Evolutionary conservation across 2,329 filamentous ascomycete species (phyloP).

Genomic region (Ophiosphaerella narmari): DNA sequence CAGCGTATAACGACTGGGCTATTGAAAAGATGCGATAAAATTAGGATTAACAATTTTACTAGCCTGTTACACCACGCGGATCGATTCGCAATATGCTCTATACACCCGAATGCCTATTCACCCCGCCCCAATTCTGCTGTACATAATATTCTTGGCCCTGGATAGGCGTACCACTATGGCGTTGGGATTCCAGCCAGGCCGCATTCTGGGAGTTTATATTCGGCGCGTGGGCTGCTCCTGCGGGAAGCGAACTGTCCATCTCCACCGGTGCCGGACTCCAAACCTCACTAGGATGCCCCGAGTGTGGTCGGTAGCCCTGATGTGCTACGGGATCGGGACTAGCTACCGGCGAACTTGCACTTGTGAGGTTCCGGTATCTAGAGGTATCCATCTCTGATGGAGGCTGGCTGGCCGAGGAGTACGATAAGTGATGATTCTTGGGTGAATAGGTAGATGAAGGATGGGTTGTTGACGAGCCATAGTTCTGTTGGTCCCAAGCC

Average conservation of each 20-base stretch:
- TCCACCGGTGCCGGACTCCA: background rate
- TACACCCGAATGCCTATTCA: background rate
- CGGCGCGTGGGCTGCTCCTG: background rate
- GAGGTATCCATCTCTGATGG: constrained; percentile 1
- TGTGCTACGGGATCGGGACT: background rate
- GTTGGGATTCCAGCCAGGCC: background rate
- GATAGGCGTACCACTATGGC: background rate
- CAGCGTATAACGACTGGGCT: too few species aligned
- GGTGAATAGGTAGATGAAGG: background rate
- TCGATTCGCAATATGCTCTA: background rate
- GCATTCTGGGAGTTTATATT: background rate
- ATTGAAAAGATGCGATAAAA: too few species aligned
- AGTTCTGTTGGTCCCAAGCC: background rate
- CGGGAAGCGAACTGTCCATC: background rate
- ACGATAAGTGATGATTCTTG: constrained; percentile 3
- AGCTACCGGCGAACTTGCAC: background rate
- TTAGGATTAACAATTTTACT: too few species aligned
- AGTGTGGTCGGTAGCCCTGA: background rate
- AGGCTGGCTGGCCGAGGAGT: background rate
- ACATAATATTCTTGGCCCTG: background rate
- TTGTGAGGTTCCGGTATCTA: background rate
- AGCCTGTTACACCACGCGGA: too few species aligned
- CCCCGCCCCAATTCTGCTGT: background rate
- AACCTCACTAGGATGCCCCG: background rate
- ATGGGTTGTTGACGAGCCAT: background rate